Evolutionary conservation across 305 asterid genomes (phyloP), one percentile per base, ranked within the genome.

Genomic region (Rubia balearica): DNA sequence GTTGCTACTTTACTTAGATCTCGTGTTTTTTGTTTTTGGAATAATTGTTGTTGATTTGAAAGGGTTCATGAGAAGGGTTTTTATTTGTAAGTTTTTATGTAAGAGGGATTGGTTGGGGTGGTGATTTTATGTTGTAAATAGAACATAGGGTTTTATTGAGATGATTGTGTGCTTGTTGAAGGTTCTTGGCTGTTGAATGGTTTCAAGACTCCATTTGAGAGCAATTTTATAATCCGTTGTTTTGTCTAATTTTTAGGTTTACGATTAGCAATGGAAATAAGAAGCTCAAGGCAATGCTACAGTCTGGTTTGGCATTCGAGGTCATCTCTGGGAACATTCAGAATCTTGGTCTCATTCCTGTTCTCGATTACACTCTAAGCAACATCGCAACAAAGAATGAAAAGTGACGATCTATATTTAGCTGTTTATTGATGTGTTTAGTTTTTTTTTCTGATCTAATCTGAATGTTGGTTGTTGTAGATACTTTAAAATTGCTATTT

Each of bases 341-440:
- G 86, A 85, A 89, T 71, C 59, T 89, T 75, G 90, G 96, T 12
- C 95, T 91, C 22, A 73, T 94, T 79, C 82, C 83, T 16, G 51
- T 94, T 80, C 83, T 83, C 3, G 92, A 88, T 71, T 90, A 89
- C 75, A 80, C 92, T 7, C 84, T 91, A 69, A 94, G 87, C 60
- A 95, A 89, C 73, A 84, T 85, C 64, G 90, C 97, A 6, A 80
- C 74, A 1, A 93, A 86, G 85, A 85, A 80, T 16, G 97, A 87
- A 19, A 88, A 89, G 96, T 91, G 75, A 82, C 67, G 12, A 7
- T 16, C 10, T 5, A 6, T 51, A 51, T 51, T 5, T 51, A 51
- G 57, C 56, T 27, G 0, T 0, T 36, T 2, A n/a, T 41, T 30
- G 19, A 33, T 33, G 36, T 33, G 36, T 33, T 33, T 33, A 33